Evolutionary conservation across 331 rosid genomes (phyloP).

Genomic region (Erythrophleum ivorense): DNA sequence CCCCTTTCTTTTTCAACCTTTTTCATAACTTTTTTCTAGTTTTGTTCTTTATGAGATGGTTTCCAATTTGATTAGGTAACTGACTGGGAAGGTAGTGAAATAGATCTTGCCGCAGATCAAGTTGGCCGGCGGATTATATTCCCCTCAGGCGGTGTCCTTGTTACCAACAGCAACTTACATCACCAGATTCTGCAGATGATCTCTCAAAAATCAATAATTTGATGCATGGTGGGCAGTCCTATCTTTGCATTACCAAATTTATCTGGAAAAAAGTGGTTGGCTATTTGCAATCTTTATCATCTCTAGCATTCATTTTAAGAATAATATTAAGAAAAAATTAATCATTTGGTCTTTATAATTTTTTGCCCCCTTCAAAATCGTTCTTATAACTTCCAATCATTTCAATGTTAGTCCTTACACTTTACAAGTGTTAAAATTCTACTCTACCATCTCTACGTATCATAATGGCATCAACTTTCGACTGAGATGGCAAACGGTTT

Average conservation of each 20-base stretch:
- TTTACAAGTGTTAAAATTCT: too few relatives aligned
- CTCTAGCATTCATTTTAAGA: background rate
- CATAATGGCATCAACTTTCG: too few relatives aligned
- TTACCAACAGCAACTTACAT: constrained; percentile 67
- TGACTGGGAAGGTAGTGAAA: constrained; percentile 75
- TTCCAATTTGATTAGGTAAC: constrained; percentile 61
- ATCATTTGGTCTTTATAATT: too few relatives aligned
- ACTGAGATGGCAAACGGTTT: too few relatives aligned
- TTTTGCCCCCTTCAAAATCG: too few relatives aligned
- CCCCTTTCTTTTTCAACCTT: background rate
- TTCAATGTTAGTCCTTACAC: too few relatives aligned
- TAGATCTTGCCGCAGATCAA: constrained; percentile 82
- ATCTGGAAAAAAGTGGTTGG: background rate
- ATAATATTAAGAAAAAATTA: background rate
- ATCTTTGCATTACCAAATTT: background rate
- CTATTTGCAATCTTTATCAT: background rate
- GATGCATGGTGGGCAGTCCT: constrained; percentile 27
- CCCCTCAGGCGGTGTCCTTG: constrained; percentile 80
- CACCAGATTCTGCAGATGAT: constrained; percentile 35
- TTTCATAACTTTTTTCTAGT: background rate
- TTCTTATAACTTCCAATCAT: too few relatives aligned
- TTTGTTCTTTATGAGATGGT: background rate
- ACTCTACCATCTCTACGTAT: too few relatives aligned
- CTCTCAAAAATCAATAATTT: constrained; percentile 50
- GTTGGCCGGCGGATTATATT: constrained; percentile 64